Percentiles rank a stretch among this genome's conserved stretches.
Conservation (phyloP, 1,284 basidiomycete species). For the Hemileia vastatrix region DNA sequence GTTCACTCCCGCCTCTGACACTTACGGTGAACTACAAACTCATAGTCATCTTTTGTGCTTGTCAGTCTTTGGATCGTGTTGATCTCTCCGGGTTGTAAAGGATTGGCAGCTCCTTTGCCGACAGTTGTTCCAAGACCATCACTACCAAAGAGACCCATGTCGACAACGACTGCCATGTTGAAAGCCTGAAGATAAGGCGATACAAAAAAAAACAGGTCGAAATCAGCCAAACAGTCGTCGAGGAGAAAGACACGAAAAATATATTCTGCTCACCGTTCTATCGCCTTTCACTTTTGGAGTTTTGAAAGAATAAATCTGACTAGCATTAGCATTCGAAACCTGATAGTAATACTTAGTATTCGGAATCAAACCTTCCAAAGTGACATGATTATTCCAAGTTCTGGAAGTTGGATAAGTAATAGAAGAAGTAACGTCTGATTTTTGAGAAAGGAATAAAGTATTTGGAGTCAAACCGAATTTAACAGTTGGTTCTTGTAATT, state of each 20-base stretch:
- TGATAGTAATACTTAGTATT: slow-evolving; percentile 29
- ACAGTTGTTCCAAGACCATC: slow-evolving; percentile 30
- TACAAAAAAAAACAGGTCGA: not conserved
- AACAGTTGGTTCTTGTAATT: slow-evolving; percentile 22
- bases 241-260: no score
- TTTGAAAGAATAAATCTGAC: no score
- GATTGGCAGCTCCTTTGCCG: slow-evolving; percentile 12
- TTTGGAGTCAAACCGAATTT: no score
- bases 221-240: not conserved
- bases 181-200: slow-evolving; percentile 8
- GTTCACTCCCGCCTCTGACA: not conserved
- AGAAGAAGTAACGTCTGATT: slow-evolving; percentile 26
- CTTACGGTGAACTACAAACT: slow-evolving; percentile 26
- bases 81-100: slow-evolving; percentile 19
- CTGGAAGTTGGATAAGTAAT: slow-evolving; percentile 32
- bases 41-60: slow-evolving; percentile 23
- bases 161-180: slow-evolving; percentile 28
- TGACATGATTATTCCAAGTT: slow-evolving; percentile 32
- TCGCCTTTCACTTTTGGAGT: no score
- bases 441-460: not conserved
- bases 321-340: no score
- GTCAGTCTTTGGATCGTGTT: slow-evolving; percentile 27
- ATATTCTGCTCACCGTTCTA: not conserved
- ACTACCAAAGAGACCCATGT: slow-evolving; percentile 31
- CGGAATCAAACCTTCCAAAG: slow-evolving; percentile 25